These are phyloP conservation scores for Viscum album DNA, from an alignment of 177 flowering plant genomes.

Conservation along the genomic window DNA sequence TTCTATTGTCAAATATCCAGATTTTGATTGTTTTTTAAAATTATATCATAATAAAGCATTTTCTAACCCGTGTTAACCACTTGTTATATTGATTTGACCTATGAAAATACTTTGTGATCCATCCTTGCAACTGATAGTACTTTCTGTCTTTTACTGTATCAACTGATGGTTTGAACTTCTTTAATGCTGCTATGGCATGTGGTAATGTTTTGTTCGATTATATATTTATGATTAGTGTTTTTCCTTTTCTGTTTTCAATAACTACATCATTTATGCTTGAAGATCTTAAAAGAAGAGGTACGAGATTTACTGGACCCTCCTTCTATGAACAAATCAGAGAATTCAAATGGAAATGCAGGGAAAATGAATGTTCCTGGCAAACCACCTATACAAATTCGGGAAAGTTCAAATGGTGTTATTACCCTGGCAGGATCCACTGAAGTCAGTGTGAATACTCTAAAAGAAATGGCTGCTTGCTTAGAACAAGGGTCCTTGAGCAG, in stretches of 20 bases:
- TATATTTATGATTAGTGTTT: not conserved
- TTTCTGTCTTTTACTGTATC: no score
- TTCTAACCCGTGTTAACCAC: not conserved
- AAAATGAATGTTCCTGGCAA: slow-evolving; percentile 70
- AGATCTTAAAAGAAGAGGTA: slow-evolving; percentile 98
- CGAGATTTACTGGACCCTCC: slow-evolving; percentile 74
- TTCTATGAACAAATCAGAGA: slow-evolving; percentile 48
- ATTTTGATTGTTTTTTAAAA: not conserved
- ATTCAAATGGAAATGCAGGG: slow-evolving; percentile 49
- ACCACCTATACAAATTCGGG: slow-evolving; percentile 95
- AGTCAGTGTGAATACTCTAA: slow-evolving; percentile 58
- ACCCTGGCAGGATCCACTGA: slow-evolving; percentile 95
- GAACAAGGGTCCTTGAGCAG: slow-evolving; percentile 94
- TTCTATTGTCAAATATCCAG: no score
- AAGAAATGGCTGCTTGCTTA: slow-evolving; percentile 91
- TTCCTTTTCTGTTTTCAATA: not conserved
- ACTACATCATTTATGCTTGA: slow-evolving; percentile 20
- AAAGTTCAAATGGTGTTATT: slow-evolving; percentile 88
- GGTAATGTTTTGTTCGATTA: not conserved
- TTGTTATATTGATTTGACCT: not conserved
- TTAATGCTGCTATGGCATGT: not conserved
- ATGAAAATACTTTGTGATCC: no score
- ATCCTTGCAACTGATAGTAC: no score
- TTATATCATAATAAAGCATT: not conserved
- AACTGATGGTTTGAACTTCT: no score